phyloP scores from a whole-genome alignment of 1,284 basidiomycete species.

The Omphalotus olearius region DNA sequence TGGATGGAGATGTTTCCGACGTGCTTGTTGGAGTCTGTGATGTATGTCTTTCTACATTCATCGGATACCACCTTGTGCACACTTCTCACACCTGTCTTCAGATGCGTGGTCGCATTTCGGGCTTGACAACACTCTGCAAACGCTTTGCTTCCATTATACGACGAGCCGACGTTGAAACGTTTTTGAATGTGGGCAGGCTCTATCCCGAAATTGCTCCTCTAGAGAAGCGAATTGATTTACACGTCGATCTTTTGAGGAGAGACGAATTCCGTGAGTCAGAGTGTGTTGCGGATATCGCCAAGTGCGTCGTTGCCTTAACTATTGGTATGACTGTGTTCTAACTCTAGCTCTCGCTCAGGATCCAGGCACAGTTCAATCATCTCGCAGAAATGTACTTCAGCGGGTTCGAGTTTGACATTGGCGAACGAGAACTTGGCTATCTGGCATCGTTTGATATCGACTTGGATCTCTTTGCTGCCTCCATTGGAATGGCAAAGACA shows the following conservation, averaged over 20 bases:
- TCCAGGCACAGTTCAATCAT: slow-evolving; percentile 89
- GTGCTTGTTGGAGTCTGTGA: slow-evolving; percentile 87
- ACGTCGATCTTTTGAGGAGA: slow-evolving; percentile 76
- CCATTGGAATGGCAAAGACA: slow-evolving; percentile 84
- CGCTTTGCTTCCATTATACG: slow-evolving; percentile 82
- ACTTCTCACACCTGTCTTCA: slow-evolving; percentile 24
- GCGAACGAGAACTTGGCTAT: slow-evolving; percentile 85
- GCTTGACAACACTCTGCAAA: slow-evolving; percentile 79
- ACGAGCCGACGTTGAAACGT: slow-evolving; percentile 76
- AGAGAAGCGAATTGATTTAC: slow-evolving; percentile 90
- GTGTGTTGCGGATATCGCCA: slow-evolving; percentile 84
- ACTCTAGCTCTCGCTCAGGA: slow-evolving; percentile 39
- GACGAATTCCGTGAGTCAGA: slow-evolving; percentile 93
- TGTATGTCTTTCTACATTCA: slow-evolving; percentile 36
- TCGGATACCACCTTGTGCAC: not conserved
- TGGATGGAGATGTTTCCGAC: slow-evolving; percentile 78
- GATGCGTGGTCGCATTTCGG: slow-evolving; percentile 80
- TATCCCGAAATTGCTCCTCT: slow-evolving; percentile 83
- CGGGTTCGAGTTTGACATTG: slow-evolving; percentile 72
- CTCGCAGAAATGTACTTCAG: slow-evolving; percentile 82
- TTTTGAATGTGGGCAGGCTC: slow-evolving; percentile 80
- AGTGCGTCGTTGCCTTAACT: slow-evolving; percentile 44
- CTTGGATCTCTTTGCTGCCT: slow-evolving; percentile 88
- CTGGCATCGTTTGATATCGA: slow-evolving; percentile 82
- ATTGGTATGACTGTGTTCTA: not conserved